phyloP scores from a whole-genome alignment of 768 basidiomycete species.

The Boletus bicolor region DNA sequence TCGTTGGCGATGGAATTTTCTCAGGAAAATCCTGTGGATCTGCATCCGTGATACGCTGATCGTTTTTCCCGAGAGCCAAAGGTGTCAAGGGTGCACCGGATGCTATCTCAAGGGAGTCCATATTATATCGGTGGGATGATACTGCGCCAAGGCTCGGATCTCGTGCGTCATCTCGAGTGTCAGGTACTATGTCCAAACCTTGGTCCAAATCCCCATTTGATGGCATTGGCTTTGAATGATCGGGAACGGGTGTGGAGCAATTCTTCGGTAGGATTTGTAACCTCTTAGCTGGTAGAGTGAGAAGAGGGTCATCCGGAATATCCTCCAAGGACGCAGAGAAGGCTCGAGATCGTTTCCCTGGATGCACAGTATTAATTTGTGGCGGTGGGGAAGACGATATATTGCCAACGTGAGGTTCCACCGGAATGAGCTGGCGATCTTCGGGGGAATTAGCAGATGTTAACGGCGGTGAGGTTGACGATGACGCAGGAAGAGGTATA shows the following conservation, averaged over 20 bases:
- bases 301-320: constrained; percentile 2
- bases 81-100: constrained; percentile 1
- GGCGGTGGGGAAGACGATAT: constrained; percentile 15
- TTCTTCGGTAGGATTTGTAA: constrained; percentile 13
- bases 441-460: constrained; percentile 18
- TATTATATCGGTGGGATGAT: background rate
- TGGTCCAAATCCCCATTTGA: constrained; percentile 9
- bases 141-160: background rate
- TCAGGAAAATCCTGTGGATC: background rate
- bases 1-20: constrained; percentile 29
- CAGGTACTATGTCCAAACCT: constrained; percentile 3
- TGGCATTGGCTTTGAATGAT: background rate
- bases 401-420: constrained; percentile 8
- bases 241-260: background rate
- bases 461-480: constrained; percentile 27
- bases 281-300: constrained; percentile 27
- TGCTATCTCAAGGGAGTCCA: background rate
- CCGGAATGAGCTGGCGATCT: constrained; percentile 9
- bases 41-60: background rate
- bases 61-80: constrained; percentile 3
- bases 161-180: constrained; percentile 1
- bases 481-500: constrained; percentile 20
- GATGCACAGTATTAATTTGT: constrained; percentile 12
- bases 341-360: constrained; percentile 29
- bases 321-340: constrained; percentile 31